Evolutionary conservation across 2,329 filamentous ascomycete species (phyloP), one percentile per base, ranked within the genome.

Genomic region (Pseudocercospora cruenta): DNA sequence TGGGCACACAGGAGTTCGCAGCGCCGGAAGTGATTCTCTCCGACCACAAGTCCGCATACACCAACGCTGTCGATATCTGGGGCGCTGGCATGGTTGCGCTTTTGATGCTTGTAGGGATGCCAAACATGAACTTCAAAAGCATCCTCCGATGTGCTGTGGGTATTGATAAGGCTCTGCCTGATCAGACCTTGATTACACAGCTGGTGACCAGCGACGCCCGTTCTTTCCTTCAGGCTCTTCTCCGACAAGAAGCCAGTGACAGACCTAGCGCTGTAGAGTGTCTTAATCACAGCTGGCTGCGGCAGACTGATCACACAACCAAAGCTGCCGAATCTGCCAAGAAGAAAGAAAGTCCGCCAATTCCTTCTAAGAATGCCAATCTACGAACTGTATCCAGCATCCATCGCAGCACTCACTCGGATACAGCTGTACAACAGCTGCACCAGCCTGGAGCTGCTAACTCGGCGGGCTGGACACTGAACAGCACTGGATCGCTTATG

Each of bases 11-110:
- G 10, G 19, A 36, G 3, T 64, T 60, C n/a, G 49, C 49, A 47
- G 62, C 57, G 10, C 62, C 57, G 1, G 57, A 64, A 33, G 24
- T 60, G 43, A n/a, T 45, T 2, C 16, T 21, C 10, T 59, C 43
- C 3, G 49, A 59, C 16, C 21, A 59, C 21, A 58, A 45, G 24
- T 28, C 51, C 9, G 24, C 51, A 26, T 63, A 63, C 45, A 58
- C 61, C 24, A 63, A 63, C 47, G 61, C 61, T 0, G 61, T 63
- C 10, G 53, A 63, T 33, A 63, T 63, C 24, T 63, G 61, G 61
- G 51, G 51, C 9, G 5, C 51, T 1, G 51, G 51, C 21, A 54
- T 54, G 21, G 24, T 54, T 28, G 24, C 51, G 16, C 16, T 54
- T 14, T 16, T 54, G 1, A 54, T 54, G 24, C 51, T 28, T 16